Evolutionary conservation across 2,329 filamentous ascomycete genomes (phyloP).

Genomic region (Scedosporium dehoogii): DNA sequence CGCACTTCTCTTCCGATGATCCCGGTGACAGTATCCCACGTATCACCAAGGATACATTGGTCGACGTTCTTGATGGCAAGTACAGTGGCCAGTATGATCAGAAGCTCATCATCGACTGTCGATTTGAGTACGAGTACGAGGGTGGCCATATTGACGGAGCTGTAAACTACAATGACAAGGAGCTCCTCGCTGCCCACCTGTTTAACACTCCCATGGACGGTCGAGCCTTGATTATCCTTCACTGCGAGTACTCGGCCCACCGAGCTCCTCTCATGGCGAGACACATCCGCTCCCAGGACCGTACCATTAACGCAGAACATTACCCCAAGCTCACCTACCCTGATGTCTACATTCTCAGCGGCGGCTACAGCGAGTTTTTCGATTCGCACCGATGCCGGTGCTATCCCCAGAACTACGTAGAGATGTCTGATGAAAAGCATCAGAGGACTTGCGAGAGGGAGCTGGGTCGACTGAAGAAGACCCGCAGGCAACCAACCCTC

Average conservation of each 20-base stretch:
- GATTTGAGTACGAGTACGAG: slow-evolving; percentile 97
- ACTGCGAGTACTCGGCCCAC: slow-evolving; percentile 97
- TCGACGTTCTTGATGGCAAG: slow-evolving; percentile 80
- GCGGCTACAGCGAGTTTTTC: slow-evolving; percentile 93
- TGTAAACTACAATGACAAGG: slow-evolving; percentile 95
- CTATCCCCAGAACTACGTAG: slow-evolving; percentile 90
- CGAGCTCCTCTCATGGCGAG: slow-evolving; percentile 94
- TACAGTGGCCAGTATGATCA: slow-evolving; percentile 68
- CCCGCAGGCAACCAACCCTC: slow-evolving; percentile 62
- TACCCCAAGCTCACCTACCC: slow-evolving; percentile 91
- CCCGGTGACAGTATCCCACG: slow-evolving; percentile 80
- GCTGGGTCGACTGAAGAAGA: slow-evolving; percentile 86
- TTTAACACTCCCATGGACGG: slow-evolving; percentile 59
- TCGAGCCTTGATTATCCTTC: slow-evolving; percentile 78
- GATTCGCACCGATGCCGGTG: slow-evolving; percentile 67
- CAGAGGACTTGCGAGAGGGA: slow-evolving; percentile 89
- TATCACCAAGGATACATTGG: slow-evolving; percentile 70
- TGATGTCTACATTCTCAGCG: slow-evolving; percentile 93
- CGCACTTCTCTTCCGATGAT: slow-evolving; percentile 73
- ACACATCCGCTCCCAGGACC: slow-evolving; percentile 82
- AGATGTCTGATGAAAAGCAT: slow-evolving; percentile 90
- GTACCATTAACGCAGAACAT: slow-evolving; percentile 70
- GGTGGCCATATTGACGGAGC: slow-evolving; percentile 91
- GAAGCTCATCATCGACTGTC: slow-evolving; percentile 85
- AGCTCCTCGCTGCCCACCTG: slow-evolving; percentile 68